Base-by-base conservation (phyloP, 495 filamentous ascomycete species). In the Aspergillus avenaceus region DNA sequence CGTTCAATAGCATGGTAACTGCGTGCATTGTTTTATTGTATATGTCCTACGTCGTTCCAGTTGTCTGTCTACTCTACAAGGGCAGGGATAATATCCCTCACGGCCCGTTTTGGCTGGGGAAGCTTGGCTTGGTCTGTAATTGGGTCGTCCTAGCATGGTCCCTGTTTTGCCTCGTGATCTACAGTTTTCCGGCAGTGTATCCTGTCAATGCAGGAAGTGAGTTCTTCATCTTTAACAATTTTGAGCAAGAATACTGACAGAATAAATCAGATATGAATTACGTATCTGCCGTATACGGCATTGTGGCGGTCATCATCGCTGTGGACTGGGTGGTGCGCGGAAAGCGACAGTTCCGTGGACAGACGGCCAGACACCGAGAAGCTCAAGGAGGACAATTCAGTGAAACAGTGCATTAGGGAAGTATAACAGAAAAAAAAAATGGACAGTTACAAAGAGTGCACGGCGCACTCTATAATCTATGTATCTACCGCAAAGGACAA, bases 1-100 rank as follows among this genome's bases (percentile, higher is more conserved):
- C 66, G 0, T 80, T 82, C 59, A 80, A 80, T 58, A 68, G 66
- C 34, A 73, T 78, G 62, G 67, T 79, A 5, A 71, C 73, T 5
- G 75, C 73, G 9, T 70, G 64, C 32, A 76, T 80, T 31, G 71
- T 77, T 1, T 57, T 76, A 3, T 59, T 76, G 8, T 77, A 78
- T 52, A 64, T 71, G 45, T 73, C 73, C 8, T 80, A 79, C 45
- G 52, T 66, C 24, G 72, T 80, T 32, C 74, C 76, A 0, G 58
- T 79, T 2, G 34, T 67, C 9, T 70, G 70, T 37, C 67, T 80
- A 5, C 63, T 79, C 7, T 62, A 69, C 38, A 63, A 64, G 18
- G 76, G 76, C 12, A 62, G 77, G 24, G 46, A 72, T 34, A 76
- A 69, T 45, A 72, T 80, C 31, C 50, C 44, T 2, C 77, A 73